Evolutionary conservation across 441 rosid genomes (phyloP), one percentile per base, ranked within the genome.

Genomic region (Isatis lusitanica): DNA sequence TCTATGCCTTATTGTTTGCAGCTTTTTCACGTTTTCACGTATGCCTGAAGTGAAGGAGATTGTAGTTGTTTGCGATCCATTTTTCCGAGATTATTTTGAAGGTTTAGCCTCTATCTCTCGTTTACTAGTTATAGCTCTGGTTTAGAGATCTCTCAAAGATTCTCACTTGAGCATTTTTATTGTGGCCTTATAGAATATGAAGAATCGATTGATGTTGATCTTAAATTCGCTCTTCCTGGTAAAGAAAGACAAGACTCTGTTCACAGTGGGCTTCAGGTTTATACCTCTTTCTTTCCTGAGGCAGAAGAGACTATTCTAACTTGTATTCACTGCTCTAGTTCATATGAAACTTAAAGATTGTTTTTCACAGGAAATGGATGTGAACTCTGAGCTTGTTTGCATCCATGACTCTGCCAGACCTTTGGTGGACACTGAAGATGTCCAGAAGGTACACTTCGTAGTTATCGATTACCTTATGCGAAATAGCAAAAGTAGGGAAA

Each of bases 211-310:
- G 75, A 62, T 26, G 85, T 85, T 38, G 86, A 85, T 77, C 90
- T 94, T 53, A 90, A 86, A 80, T 94, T 91, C 51, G 80, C 95
- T 24, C 74, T 92, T 64, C 98, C 98, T 9, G 98, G 97, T 70
- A 92, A 92, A 82, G 98, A 94, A 84, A 87, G 98, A 74, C 98
- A 94, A 78, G 97, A 94, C 71, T 94, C 98, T 63, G 98, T 92
- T 39, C 87, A 79, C 76, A 90, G 79, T 57, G 97, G 98, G 51
- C 89, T 94, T 81, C 97, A 94, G 97, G 98, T 91, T 61, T 48
- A 33, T 65, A 7, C 18, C 65, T 61, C 8, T 28, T 50, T 51
- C 6, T 35, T 18, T 59, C 30, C 12, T 51, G 31, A 43, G 31
- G 3, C 10, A 10, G 56, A 61, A 60, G 12, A 35, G 48, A 50